Conservation (phyloP, 2,329 filamentous ascomycete genomes). For the Talaromyces sp. region DNA sequence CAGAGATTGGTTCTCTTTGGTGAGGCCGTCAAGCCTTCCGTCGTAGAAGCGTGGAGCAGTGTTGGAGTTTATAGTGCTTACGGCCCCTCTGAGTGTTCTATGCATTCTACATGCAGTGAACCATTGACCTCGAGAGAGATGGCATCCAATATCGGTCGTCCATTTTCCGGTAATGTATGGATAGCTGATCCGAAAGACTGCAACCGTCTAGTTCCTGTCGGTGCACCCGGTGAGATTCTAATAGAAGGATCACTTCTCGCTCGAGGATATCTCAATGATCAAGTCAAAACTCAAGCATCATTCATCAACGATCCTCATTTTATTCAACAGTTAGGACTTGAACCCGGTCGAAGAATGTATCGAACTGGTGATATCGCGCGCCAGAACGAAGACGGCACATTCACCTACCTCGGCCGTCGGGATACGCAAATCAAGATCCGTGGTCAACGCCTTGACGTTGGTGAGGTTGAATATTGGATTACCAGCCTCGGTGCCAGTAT, state of each 20-base stretch:
- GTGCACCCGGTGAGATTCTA: background rate
- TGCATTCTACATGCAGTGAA: background rate
- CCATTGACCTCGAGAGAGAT: conserved; percentile 26
- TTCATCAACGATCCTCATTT: background rate
- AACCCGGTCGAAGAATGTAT: background rate
- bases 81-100: background rate
- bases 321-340: background rate
- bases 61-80: background rate
- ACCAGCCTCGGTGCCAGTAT: background rate
- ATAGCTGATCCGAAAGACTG: background rate
- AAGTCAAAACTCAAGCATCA: background rate
- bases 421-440: conserved; percentile 43
- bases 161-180: background rate
- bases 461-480: conserved; percentile 37
- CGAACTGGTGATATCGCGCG: background rate
- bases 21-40: background rate
- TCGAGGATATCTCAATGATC: background rate
- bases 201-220: background rate
- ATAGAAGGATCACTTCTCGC: background rate
- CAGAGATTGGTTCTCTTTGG: background rate
- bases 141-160: background rate
- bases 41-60: background rate
- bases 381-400: conserved; percentile 39
- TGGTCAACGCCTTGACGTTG: conserved; percentile 44
- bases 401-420: conserved; percentile 33